phyloP scores from a whole-genome alignment of 148 eudicot species.

The Arctostaphylos glauca region DNA sequence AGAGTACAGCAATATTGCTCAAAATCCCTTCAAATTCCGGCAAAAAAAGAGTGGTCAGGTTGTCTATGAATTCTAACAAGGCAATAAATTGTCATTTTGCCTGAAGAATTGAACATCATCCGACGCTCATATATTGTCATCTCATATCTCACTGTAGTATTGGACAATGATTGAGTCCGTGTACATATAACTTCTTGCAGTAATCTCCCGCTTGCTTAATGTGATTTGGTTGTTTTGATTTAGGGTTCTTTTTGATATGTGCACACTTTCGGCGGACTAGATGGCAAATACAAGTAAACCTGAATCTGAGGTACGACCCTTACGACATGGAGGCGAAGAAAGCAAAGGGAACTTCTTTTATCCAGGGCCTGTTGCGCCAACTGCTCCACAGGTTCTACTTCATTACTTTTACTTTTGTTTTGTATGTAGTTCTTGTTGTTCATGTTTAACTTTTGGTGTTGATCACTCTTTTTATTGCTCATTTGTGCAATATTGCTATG shows the following conservation, averaged over 20 bases:
- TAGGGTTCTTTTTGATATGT: slow-evolving; percentile 99
- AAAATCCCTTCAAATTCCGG: not conserved
- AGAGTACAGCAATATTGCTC: not conserved
- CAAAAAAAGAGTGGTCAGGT: not conserved
- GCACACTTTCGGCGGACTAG: slow-evolving; percentile 99
- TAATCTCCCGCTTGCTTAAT: not conserved
- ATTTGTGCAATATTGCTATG: not conserved
- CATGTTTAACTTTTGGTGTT: not conserved
- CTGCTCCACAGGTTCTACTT: slow-evolving; percentile 81
- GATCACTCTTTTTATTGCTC: not conserved
- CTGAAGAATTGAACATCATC: not conserved
- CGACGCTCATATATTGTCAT: not conserved
- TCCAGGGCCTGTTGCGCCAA: slow-evolving; percentile 98
- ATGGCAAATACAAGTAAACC: slow-evolving; percentile 95
- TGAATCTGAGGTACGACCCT: slow-evolving; percentile 66
- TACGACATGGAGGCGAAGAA: too few relatives aligned
- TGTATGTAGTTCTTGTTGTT: not conserved
- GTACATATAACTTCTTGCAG: not conserved
- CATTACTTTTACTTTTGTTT: not conserved
- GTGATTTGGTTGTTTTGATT: slow-evolving; percentile 17
- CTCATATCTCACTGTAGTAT: not conserved
- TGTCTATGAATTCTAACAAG: not conserved
- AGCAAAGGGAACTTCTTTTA: slow-evolving; percentile 69
- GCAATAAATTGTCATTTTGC: not conserved
- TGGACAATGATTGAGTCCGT: not conserved